Evolutionary conservation across 305 asterid species (phyloP).

Genomic region (Fraxinus paxiana): DNA sequence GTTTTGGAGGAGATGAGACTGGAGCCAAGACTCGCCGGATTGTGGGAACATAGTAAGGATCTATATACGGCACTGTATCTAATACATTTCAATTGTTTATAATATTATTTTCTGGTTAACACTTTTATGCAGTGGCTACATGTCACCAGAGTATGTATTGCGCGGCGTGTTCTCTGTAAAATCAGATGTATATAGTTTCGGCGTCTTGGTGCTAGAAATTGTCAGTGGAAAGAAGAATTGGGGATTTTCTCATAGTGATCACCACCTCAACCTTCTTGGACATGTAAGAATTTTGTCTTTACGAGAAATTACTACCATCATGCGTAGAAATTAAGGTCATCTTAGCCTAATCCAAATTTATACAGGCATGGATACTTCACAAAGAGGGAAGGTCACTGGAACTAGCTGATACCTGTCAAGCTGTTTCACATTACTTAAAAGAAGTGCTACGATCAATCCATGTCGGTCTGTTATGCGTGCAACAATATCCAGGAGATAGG

Average conservation of each 20-base stretch:
- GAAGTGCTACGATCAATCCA: conserved; percentile 35
- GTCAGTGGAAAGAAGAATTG: conserved; percentile 25
- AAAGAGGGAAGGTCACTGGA: conserved; percentile 35
- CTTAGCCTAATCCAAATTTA: background rate
- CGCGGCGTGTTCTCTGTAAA: conserved; percentile 22
- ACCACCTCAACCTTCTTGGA: conserved; percentile 29
- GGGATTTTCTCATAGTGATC: conserved; percentile 17
- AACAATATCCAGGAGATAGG: conserved; percentile 37
- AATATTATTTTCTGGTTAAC: background rate
- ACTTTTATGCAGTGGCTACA: conserved; percentile 24
- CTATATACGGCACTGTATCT: background rate
- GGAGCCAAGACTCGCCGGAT: conserved; percentile 19
- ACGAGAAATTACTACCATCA: background rate
- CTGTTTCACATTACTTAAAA: background rate
- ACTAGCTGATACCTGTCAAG: conserved; percentile 24
- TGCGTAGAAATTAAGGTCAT: background rate
- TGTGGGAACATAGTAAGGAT: conserved; percentile 30
- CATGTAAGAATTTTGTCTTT: conserved; percentile 15
- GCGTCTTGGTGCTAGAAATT: conserved; percentile 23
- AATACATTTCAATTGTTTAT: background rate
- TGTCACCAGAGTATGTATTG: conserved; percentile 26
- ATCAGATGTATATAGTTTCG: conserved; percentile 28
- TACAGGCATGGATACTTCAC: conserved; percentile 27
- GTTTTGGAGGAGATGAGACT: conserved; percentile 22
- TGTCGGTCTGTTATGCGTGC: conserved; percentile 45